Conservation (phyloP, 1,139 yeast species). For the Meyerozyma elateridarum region DNA sequence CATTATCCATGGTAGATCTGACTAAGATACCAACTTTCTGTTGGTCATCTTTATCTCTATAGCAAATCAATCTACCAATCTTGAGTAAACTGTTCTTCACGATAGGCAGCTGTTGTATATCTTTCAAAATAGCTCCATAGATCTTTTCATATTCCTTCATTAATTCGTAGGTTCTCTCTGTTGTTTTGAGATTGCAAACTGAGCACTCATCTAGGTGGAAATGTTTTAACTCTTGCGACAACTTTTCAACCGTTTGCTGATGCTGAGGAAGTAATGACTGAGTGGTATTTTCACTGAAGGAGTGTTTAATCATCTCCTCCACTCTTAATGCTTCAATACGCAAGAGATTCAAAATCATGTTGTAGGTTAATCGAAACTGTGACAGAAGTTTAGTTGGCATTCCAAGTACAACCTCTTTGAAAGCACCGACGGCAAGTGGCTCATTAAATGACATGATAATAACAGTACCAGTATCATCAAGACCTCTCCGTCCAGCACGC, state of each 20-base stretch:
- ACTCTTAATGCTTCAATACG: constrained; percentile 92
- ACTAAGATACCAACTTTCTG: constrained; percentile 53
- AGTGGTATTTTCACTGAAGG: constrained; percentile 86
- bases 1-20: constrained; percentile 29
- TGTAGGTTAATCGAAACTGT: constrained; percentile 90
- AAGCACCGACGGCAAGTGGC: constrained; percentile 55
- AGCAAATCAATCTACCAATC: constrained; percentile 60
- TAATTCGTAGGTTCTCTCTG: constrained; percentile 42
- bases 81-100: constrained; percentile 42
- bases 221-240: constrained; percentile 43
- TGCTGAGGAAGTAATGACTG: constrained; percentile 87
- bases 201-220: constrained; percentile 36
- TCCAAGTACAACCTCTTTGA: constrained; percentile 81
- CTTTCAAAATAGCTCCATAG: constrained; percentile 44
- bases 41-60: constrained; percentile 39
- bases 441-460: constrained; percentile 83
- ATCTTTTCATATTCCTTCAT: constrained; percentile 41
- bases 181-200: constrained; percentile 31
- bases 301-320: constrained; percentile 95
- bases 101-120: constrained; percentile 42
- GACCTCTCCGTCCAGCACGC: constrained; percentile 96
- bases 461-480: constrained; percentile 93
- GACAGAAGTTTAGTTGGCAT: constrained; percentile 84
- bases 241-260: constrained; percentile 55
- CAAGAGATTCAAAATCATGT: constrained; percentile 86